phyloP scores from a whole-genome alignment of 148 eudicot genomes.

The Chenopodium album region DNA sequence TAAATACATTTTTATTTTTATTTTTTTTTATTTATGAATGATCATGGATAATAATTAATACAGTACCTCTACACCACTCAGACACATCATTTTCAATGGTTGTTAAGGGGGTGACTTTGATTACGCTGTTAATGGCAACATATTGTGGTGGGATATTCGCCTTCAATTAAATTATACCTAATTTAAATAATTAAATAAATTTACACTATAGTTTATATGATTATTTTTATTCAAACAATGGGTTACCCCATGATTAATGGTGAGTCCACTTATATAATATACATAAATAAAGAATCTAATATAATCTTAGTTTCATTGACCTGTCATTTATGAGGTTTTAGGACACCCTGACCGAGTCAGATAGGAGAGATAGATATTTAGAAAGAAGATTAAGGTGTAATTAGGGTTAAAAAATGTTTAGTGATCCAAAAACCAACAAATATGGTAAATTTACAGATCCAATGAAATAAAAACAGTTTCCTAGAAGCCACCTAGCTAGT shows the following conservation, averaged over 20 bases:
- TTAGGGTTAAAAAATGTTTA: neutral
- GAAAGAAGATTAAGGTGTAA: neutral
- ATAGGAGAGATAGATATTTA: too few species aligned
- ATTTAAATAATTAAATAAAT: neutral
- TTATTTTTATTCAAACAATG: neutral
- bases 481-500: neutral
- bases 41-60: neutral
- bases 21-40: neutral
- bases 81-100: conserved; percentile 22
- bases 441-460: conserved; percentile 13
- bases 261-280: neutral
- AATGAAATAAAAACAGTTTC: neutral
- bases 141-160: conserved; percentile 18
- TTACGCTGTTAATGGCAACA: conserved; percentile 8
- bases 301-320: conserved; percentile 19
- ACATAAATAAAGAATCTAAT: neutral
- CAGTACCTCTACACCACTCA: neutral
- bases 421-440: conserved; percentile 18
- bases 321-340: neutral
- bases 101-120: conserved; percentile 19
- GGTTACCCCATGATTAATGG: conserved; percentile 5
- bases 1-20: too few species aligned
- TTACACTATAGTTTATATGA: neutral
- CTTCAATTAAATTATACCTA: neutral
- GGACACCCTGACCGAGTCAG: neutral